A percentile compares a stretch with the other conserved stretches of the same genome.
Conservation (phyloP, 345 rosid genomes). For the Lumnitzera racemosa region DNA sequence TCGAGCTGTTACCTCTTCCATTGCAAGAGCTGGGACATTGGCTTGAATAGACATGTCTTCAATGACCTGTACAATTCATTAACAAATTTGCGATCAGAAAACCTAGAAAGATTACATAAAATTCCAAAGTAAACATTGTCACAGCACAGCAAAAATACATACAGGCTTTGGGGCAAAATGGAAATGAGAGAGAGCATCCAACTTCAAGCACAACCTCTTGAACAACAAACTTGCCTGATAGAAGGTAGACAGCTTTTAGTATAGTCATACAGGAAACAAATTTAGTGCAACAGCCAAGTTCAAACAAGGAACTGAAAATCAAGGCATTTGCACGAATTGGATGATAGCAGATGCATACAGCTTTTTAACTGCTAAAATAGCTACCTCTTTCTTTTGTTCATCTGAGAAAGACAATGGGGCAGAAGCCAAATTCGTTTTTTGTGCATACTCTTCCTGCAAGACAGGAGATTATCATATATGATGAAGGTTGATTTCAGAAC, state of each 20-base stretch:
- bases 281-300: not conserved
- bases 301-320: not conserved
- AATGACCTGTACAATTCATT: conserved; percentile 45
- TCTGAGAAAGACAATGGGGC: conserved; percentile 68
- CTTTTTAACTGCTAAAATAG: not conserved
- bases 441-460: conserved; percentile 76
- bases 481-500: not conserved
- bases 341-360: not conserved
- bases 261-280: not conserved
- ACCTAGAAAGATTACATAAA: not conserved
- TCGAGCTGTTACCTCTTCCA: conserved; percentile 73
- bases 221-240: conserved; percentile 65
- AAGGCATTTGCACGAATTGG: not conserved
- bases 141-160: conserved; percentile 30
- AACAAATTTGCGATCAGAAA: not conserved
- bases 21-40: conserved; percentile 92
- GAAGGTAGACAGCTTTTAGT: not conserved
- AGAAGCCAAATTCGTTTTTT: conserved; percentile 59
- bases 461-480: conserved; percentile 2
- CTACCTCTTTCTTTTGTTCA: conserved; percentile 83
- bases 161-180: conserved; percentile 97
- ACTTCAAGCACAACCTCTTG: conserved; percentile 78
- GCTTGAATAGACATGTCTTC: conserved; percentile 86
- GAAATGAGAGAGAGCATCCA: conserved; percentile 98
- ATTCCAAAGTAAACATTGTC: not conserved